Conservation (phyloP, 768 basidiomycete genomes). For the Lactarius sanguifluus region DNA sequence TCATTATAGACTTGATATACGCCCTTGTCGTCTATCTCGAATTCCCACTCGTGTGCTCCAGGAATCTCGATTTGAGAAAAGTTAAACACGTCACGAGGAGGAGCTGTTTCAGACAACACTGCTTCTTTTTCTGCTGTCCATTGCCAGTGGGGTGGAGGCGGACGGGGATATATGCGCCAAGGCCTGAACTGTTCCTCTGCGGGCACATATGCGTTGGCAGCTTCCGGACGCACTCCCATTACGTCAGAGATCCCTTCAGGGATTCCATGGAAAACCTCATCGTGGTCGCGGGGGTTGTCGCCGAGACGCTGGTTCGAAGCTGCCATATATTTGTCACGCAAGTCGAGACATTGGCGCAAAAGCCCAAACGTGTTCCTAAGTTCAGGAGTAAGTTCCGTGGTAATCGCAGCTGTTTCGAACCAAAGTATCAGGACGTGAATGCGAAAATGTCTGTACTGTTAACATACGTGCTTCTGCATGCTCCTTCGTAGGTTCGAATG, state of each 20-base stretch:
- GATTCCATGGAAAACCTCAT: conserved; percentile 71
- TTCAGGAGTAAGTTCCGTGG: conserved; percentile 32
- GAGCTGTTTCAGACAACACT: conserved; percentile 41
- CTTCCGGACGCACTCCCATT: conserved; percentile 66
- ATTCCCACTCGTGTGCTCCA: conserved; percentile 53
- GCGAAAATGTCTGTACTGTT: conserved; percentile 17
- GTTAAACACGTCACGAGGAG: conserved; percentile 53
- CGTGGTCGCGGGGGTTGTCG: conserved; percentile 92
- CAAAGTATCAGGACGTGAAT: conserved; percentile 24
- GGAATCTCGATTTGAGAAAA: conserved; percentile 78
- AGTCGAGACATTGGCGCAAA: conserved; percentile 80
- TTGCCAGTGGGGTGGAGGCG: conserved; percentile 97
- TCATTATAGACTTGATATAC: conserved; percentile 82
- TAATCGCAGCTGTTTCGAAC: conserved; percentile 8
- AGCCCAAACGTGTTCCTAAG: conserved; percentile 54
- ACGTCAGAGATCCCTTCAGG: conserved; percentile 61
- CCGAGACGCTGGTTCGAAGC: conserved; percentile 89
- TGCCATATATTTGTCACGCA: conserved; percentile 94
- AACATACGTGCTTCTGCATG: conserved; percentile 13
- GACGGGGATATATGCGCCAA: conserved; percentile 91
- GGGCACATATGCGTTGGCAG: conserved; percentile 36
- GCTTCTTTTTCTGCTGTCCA: conserved; percentile 58
- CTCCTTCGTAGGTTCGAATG: conserved; percentile 16
- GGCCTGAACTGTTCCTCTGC: conserved; percentile 43
- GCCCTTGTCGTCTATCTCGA: conserved; percentile 80